Conservation (phyloP, 805 yeast species). For the Saccharomycopsis malanga region DNA sequence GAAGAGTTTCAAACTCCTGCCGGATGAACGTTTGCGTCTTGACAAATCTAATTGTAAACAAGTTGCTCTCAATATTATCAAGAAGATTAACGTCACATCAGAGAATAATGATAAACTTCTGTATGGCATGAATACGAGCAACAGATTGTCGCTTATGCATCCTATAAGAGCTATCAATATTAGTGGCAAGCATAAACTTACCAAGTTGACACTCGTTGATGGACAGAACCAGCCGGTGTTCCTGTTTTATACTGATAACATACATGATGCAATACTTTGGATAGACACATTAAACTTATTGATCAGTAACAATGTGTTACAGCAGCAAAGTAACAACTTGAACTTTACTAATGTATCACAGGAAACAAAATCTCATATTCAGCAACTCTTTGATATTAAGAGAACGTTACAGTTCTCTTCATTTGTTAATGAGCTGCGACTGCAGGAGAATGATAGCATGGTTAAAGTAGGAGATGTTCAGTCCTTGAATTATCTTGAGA, state of each 20-base stretch:
- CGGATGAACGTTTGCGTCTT: background rate
- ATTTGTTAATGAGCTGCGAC: no score
- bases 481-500: constrained; percentile 3
- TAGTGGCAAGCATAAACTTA: constrained; percentile 7
- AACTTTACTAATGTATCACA: constrained; percentile 10
- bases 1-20: background rate
- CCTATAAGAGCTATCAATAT: constrained; percentile 2
- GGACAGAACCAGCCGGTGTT: constrained; percentile 2
- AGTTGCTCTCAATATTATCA: constrained; percentile 5
- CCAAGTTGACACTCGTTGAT: constrained; percentile 10
- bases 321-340: background rate
- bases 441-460: no score
- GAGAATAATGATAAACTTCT: background rate
- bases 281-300: constrained; percentile 16
- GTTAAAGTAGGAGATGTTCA: no score
- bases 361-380: constrained; percentile 14
- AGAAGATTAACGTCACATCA: background rate
- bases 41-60: constrained; percentile 4
- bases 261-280: constrained; percentile 15
- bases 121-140: background rate
- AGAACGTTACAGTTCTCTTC: constrained; percentile 17
- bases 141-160: background rate
- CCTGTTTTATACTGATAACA: constrained; percentile 16
- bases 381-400: constrained; percentile 17
- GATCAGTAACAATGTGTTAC: constrained; percentile 3